Evolutionary conservation across 768 basidiomycete genomes (phyloP).

Genomic region (Phylloporus rhodoxanthus): DNA sequence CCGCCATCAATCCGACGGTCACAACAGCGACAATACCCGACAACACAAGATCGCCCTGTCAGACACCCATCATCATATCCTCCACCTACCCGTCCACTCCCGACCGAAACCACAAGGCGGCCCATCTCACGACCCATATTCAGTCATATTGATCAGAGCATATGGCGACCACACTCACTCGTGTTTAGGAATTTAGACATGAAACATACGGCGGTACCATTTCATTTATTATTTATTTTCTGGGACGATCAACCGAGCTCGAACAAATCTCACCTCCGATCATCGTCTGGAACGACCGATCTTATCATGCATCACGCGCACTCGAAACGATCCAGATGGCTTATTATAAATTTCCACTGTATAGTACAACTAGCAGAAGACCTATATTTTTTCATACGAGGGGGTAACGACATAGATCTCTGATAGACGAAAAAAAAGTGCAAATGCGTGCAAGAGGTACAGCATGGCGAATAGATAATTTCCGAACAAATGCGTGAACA

Average conservation of each 20-base stretch:
- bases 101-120: too few relatives aligned
- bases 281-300: background rate
- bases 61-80: too few relatives aligned
- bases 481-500: background rate
- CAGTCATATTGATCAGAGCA: too few relatives aligned
- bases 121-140: too few relatives aligned
- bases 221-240: background rate
- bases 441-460: background rate
- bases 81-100: too few relatives aligned
- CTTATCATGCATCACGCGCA: background rate
- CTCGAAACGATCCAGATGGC: background rate
- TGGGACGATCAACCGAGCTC: background rate
- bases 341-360: conserved; percentile 17
- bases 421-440: background rate
- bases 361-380: conserved; percentile 17
- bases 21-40: too few relatives aligned
- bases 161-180: background rate
- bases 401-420: background rate
- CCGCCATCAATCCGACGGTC: too few relatives aligned
- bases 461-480: background rate
- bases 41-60: too few relatives aligned
- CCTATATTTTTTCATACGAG: conserved; percentile 6
- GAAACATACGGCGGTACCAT: background rate
- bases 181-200: background rate
- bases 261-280: background rate